A percentile compares a stretch with the other conserved stretches of the same genome.
These are phyloP conservation scores for Mycena amicta DNA, from an alignment of 768 basidiomycete species.

Conservation along the genomic window DNA sequence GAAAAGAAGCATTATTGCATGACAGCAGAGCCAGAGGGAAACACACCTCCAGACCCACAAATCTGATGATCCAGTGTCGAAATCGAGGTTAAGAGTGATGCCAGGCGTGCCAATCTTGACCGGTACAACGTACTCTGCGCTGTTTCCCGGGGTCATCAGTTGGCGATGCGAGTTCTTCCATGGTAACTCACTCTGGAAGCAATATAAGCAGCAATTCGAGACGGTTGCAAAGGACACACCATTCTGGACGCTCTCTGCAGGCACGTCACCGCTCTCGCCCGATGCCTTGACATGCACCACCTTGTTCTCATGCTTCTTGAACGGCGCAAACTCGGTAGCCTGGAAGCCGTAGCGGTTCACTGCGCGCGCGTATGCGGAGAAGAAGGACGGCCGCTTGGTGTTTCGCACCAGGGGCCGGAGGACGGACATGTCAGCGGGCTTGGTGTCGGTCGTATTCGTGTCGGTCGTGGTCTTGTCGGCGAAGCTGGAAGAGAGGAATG, in stretches of 20 bases:
- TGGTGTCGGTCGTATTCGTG: background rate
- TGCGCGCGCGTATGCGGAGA: slow-evolving; percentile 21
- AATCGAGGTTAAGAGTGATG: slow-evolving; percentile 37
- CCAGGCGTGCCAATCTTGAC: slow-evolving; percentile 41
- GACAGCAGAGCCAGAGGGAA: no score
- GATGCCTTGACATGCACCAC: slow-evolving; percentile 19
- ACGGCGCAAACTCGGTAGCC: slow-evolving; percentile 19
- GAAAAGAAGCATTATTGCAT: no score
- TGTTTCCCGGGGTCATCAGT: no score
- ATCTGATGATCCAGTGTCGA: slow-evolving; percentile 27
- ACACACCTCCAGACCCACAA: slow-evolving; percentile 22
- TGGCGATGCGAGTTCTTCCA: no score
- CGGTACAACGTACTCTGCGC: slow-evolving; percentile 41
- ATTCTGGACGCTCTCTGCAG: slow-evolving; percentile 29
- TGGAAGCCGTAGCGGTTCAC: slow-evolving; percentile 23
- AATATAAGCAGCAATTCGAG: no score
- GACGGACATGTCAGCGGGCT: slow-evolving; percentile 8
- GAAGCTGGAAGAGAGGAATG: background rate
- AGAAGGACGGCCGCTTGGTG: slow-evolving; percentile 8
- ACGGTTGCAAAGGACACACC: slow-evolving; percentile 12
- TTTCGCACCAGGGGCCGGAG: slow-evolving; percentile 21
- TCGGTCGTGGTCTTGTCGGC: background rate
- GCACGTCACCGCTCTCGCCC: slow-evolving; percentile 27
- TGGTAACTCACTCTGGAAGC: no score
- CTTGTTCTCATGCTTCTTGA: slow-evolving; percentile 20